A percentile compares a stretch with the other conserved stretches of the same genome.
These are phyloP conservation scores for Annulohypoxylon bovei DNA, from an alignment of 495 filamentous ascomycete genomes.

Conservation along the genomic window DNA sequence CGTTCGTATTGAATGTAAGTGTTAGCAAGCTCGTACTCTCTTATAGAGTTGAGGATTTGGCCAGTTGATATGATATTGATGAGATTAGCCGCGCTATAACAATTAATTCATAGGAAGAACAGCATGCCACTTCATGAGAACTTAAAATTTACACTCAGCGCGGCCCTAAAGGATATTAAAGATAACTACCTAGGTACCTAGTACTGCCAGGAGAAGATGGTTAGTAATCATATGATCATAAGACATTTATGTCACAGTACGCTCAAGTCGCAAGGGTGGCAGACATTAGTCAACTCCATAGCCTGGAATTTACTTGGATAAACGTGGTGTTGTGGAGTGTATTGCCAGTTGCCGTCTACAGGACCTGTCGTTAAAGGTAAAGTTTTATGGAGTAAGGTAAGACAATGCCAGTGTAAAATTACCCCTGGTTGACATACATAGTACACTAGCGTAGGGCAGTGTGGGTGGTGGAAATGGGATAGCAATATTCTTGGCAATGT, in stretches of 20 bases:
- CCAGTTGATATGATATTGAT: neutral
- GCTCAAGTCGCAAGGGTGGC: neutral
- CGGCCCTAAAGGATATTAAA: neutral
- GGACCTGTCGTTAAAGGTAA: neutral
- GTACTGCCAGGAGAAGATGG: neutral
- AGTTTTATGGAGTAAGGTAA: neutral
- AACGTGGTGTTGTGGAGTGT: neutral
- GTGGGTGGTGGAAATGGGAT: neutral
- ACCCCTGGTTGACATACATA: neutral
- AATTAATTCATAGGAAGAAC: too few species aligned
- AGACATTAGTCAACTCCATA: neutral
- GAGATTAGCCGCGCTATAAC: neutral
- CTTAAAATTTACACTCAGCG: neutral
- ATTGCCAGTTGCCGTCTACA: neutral
- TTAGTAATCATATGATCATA: constrained; percentile 3
- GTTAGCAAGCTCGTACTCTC: neutral
- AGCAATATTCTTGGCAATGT: neutral
- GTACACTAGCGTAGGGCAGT: neutral
- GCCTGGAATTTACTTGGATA: neutral
- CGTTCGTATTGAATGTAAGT: neutral
- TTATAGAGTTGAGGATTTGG: neutral
- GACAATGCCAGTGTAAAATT: neutral
- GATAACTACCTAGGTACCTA: neutral
- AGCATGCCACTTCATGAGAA: too few species aligned
- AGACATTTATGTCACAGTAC: neutral